A percentile compares a stretch with the other conserved stretches of the same genome.
phyloP scores from a whole-genome alignment of 495 filamentous ascomycete genomes.

The Ramalina peruviana region DNA sequence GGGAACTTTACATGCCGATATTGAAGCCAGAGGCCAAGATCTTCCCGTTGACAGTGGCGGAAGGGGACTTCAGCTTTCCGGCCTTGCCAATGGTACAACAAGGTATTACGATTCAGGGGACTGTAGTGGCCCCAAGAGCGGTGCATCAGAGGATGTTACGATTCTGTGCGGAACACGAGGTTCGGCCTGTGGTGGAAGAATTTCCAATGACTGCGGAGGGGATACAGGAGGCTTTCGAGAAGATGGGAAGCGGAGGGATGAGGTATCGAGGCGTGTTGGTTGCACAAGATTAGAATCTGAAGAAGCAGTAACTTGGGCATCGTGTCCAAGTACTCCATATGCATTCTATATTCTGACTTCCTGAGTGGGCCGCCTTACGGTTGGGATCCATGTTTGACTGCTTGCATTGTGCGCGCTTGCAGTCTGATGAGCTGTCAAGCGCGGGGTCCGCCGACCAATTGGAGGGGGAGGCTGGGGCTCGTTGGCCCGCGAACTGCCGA shows the following conservation, averaged over 20 bases:
- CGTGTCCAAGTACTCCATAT: no score
- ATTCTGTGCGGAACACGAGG: constrained; percentile 39
- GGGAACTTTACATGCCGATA: constrained; percentile 23
- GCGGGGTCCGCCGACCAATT: no score
- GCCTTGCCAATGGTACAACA: constrained; percentile 32
- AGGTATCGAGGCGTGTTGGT: constrained; percentile 42
- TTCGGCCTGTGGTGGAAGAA: constrained; percentile 41
- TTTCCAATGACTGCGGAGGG: constrained; percentile 43
- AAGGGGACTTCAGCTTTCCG: constrained; percentile 37
- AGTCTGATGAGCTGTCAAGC: no score
- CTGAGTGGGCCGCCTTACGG: not conserved
- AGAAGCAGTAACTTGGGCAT: no score
- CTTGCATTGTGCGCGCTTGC: no score
- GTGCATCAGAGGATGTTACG: constrained; percentile 41
- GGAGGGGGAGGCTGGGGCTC: no score
- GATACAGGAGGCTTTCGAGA: constrained; percentile 36
- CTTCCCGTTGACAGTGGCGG: constrained; percentile 35
- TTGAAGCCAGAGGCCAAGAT: constrained; percentile 35
- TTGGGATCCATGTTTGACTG: no score
- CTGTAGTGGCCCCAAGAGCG: constrained; percentile 33
- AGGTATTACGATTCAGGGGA: constrained; percentile 40
- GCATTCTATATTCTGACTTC: not conserved
- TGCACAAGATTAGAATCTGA: constrained; percentile 9
- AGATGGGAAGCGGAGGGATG: constrained; percentile 40
- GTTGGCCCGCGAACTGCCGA: no score